Conservation (phyloP, 139 green algal species). For the Protoeuglena noctilucae region DNA sequence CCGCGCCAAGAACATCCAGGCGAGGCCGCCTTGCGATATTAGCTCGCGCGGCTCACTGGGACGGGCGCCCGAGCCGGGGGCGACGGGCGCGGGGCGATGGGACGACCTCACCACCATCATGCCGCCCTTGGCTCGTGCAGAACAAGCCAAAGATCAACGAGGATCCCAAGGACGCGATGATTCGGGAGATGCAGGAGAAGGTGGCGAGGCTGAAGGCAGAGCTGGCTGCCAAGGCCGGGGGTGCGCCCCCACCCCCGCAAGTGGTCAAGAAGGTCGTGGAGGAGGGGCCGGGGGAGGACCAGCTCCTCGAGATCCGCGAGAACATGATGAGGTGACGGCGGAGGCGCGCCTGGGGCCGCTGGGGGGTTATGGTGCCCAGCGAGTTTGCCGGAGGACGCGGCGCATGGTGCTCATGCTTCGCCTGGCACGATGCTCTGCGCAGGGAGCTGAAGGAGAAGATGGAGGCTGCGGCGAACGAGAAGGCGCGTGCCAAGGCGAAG, state of each 20-base stretch:
- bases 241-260: conserved; percentile 4
- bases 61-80: too few relatives aligned
- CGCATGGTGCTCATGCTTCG: too few relatives aligned
- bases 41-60: too few relatives aligned
- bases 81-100: too few relatives aligned
- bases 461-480: conserved; percentile 13
- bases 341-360: too few relatives aligned
- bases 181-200: conserved; percentile 31
- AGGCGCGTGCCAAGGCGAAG: conserved; percentile 19
- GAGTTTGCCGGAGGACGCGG: too few relatives aligned
- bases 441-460: conserved; percentile 34
- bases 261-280: conserved; percentile 28
- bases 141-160: conserved; percentile 77
- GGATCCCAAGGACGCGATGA: conserved; percentile 71
- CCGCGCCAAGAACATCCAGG: conserved; percentile 74
- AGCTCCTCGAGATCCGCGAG: conserved; percentile 19
- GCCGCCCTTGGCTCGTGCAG: too few relatives aligned
- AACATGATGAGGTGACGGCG: conserved; percentile 8
- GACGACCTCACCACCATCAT: too few relatives aligned
- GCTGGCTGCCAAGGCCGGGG: neutral
- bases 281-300: conserved; percentile 30
- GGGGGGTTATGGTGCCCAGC: too few relatives aligned
- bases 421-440: too few relatives aligned
- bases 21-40: too few relatives aligned
- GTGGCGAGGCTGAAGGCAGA: conserved; percentile 13